Percentiles rank a stretch among this genome's conserved stretches.
Evolutionary conservation across 352 stramenopile species (phyloP).

Genomic region (Phytopythium delawarense): DNA sequence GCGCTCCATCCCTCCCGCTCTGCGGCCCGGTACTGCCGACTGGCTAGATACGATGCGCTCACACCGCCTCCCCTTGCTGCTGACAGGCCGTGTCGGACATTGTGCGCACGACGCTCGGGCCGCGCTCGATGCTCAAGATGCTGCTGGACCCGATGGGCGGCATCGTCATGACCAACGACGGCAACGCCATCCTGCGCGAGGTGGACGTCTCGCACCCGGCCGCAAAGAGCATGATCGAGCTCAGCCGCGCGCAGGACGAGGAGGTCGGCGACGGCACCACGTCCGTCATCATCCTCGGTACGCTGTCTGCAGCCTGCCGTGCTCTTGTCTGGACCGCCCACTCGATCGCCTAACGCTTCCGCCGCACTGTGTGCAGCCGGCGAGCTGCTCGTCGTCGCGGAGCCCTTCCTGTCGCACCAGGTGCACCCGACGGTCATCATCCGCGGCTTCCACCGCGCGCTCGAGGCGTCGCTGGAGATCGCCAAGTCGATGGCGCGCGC

Average conservation of each 20-base stretch:
- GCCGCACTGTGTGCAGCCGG: slow-evolving; percentile 54
- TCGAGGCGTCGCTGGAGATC: slow-evolving; percentile 88
- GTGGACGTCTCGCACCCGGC: slow-evolving; percentile 98
- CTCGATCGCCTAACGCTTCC: slow-evolving; percentile 1
- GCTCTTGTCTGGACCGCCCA: neutral
- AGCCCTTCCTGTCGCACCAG: slow-evolving; percentile 96
- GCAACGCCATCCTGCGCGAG: slow-evolving; percentile 98
- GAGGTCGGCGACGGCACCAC: slow-evolving; percentile 99
- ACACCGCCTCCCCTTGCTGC: neutral
- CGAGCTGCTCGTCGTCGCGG: slow-evolving; percentile 96
- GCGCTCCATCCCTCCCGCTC: neutral
- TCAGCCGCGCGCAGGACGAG: slow-evolving; percentile 98
- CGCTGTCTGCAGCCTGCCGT: slow-evolving; percentile 4
- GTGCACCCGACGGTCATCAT: slow-evolving; percentile 99
- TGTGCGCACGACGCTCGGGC: slow-evolving; percentile 98
- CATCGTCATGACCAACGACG: slow-evolving; percentile 99
- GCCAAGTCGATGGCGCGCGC: slow-evolving; percentile 90
- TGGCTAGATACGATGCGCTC: too few species aligned
- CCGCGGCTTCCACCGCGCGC: slow-evolving; percentile 90
- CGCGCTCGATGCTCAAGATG: slow-evolving; percentile 99
- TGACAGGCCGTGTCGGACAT: slow-evolving; percentile 95
- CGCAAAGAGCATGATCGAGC: slow-evolving; percentile 99
- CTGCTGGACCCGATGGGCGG: slow-evolving; percentile 99
- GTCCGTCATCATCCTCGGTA: slow-evolving; percentile 98
- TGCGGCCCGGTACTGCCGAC: neutral